Evolutionary conservation across 805 yeast species (phyloP), one percentile per base, ranked within the genome.

Genomic region (Kregervanrija pseudodelftensis): DNA sequence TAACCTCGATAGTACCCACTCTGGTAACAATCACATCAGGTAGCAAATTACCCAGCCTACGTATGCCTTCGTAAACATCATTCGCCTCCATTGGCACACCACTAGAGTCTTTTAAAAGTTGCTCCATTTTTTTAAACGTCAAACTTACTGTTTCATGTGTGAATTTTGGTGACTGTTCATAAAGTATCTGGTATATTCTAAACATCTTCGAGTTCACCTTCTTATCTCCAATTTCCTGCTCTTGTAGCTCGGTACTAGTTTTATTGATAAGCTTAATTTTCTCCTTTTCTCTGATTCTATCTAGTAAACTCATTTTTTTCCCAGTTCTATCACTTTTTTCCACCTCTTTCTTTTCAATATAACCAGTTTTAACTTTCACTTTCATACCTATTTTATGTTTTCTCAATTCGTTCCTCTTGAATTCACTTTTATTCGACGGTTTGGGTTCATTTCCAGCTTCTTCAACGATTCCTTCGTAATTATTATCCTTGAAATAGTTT

Each of bases 201-300:
- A 22, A 22, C 28, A 22, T 22, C 28, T 22, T 22, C 2, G 28
- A 22, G 8, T 22, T 22, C 7, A 22, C 8, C 8, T 22, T 22
- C 8, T 22, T 22, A 22, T 22, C 28, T 4, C 28, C 28, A 5
- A 22, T 2, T 7, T 22, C 8, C 28, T 22, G 7, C 8, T 22
- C 13, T 58, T 50, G 49, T 60, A 60, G 11, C 58, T 44, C 8
- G 33, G 14, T 2, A 36, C 38, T 45, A 56, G 31, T 36, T 57
- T 57, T 3, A 60, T 48, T 47, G 1, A 43, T 45, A 7, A 49
- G 39, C 13, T 43, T 55, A 12, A 46, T 51, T 15, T 54, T 51
- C 44, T 73, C 74, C 50, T 66, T 70, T 37, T 54, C 45, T 42
- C 58, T 61, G 40, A 72, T 68, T 38, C 76, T 56, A 37, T 73